Conservation (phyloP, 2,329 filamentous ascomycete species). For the Lachnellula willkommii region DNA sequence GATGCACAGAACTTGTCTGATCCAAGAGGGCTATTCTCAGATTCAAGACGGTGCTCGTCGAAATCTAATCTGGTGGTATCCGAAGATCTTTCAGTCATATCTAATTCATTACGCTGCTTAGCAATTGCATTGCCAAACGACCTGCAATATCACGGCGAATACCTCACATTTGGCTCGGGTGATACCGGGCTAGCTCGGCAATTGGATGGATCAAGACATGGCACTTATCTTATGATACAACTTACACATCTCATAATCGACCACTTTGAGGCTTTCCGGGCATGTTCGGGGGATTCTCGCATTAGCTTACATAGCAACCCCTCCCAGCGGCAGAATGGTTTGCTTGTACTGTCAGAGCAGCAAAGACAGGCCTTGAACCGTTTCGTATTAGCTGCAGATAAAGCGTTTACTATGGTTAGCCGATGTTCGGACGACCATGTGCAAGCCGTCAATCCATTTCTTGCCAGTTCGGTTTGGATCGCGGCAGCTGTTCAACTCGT, state of each 20-base stretch:
- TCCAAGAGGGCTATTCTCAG: background rate
- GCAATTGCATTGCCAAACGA: conserved; percentile 27
- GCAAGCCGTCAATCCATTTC: background rate
- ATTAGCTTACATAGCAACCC: background rate
- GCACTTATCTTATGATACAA: conserved; percentile 9
- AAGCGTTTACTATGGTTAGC: background rate
- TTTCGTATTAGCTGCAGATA: background rate
- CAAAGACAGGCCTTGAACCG: background rate
- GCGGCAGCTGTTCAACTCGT: background rate
- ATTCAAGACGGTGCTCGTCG: background rate
- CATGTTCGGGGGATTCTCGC: background rate
- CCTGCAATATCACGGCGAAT: conserved; percentile 30
- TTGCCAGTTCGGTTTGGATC: background rate
- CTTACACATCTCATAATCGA: conserved; percentile 5
- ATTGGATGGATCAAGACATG: conserved; percentile 25
- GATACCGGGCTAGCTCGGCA: conserved; percentile 13
- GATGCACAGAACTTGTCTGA: conserved; percentile 33
- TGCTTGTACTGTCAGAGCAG: background rate
- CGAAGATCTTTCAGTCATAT: background rate
- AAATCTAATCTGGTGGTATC: background rate
- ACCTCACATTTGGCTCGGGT: conserved; percentile 25
- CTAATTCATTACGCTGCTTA: conserved; percentile 20
- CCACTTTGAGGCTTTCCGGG: background rate
- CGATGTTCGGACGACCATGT: background rate
- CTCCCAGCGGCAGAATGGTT: background rate